Conservation (phyloP, 345 rosid species). For the Durio zibethinus region DNA sequence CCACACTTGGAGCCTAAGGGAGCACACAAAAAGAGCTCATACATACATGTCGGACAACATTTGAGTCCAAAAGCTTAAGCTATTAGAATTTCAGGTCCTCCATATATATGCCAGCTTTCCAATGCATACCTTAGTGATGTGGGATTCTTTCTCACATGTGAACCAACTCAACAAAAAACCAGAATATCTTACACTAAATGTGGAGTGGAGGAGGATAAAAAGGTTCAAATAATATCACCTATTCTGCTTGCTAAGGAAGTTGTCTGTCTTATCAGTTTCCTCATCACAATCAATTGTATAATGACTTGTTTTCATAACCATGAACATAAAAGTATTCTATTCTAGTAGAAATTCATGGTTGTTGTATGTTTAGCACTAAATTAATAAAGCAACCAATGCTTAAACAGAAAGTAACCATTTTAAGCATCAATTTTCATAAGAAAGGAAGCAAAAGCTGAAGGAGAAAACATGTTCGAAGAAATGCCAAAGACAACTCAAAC, state of each 20-base stretch:
- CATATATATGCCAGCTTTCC: too few relatives aligned
- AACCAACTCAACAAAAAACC: too few relatives aligned
- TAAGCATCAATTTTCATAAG: neutral
- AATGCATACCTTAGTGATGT: too few relatives aligned
- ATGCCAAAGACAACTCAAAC: constrained; percentile 22
- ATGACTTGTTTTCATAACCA: neutral
- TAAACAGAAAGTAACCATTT: neutral
- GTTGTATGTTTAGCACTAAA: neutral
- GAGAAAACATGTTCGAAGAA: constrained; percentile 26
- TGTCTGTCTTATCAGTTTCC: neutral
- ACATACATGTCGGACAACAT: too few relatives aligned
- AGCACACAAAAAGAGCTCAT: too few relatives aligned
- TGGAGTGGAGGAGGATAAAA: neutral
- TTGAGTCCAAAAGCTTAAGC: too few relatives aligned
- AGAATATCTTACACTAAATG: neutral
- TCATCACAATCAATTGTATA: neutral
- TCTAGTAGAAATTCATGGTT: neutral
- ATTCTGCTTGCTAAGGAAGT: neutral
- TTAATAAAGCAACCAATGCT: neutral
- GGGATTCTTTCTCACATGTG: too few relatives aligned
- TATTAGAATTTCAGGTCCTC: too few relatives aligned
- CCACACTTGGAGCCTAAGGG: too few relatives aligned
- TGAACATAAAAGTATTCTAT: neutral
- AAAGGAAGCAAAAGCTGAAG: neutral
- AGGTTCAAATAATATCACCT: neutral